Conservation (phyloP, 768 basidiomycete genomes). For the Xanthoconium stramineum region DNA sequence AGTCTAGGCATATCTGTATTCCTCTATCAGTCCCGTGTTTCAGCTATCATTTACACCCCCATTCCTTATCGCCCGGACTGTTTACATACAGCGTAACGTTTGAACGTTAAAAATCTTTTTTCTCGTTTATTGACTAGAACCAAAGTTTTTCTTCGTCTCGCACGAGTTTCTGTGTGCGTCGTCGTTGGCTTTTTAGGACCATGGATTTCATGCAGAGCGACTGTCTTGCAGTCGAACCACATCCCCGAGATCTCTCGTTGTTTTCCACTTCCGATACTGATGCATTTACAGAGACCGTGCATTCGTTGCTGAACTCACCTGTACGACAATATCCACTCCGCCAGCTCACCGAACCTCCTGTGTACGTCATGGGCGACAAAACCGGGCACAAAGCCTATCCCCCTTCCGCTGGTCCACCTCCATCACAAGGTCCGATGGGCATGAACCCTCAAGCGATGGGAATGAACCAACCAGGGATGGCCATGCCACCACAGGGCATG, state of each 20-base stretch:
- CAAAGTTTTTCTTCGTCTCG: background rate
- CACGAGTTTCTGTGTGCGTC: background rate
- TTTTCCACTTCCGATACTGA: constrained; percentile 13
- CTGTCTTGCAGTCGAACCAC: background rate
- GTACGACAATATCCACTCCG: constrained; percentile 72
- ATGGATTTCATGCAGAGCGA: background rate
- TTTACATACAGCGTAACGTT: background rate
- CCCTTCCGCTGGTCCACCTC: constrained; percentile 32
- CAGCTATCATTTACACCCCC: constrained; percentile 14
- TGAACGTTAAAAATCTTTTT: background rate
- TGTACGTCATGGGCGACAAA: constrained; percentile 73
- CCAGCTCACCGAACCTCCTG: constrained; percentile 57
- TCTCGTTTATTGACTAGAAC: background rate
- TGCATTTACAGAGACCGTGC: constrained; percentile 51
- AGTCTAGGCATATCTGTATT: constrained; percentile 29
- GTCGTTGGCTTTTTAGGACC: background rate
- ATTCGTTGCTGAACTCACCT: constrained; percentile 55
- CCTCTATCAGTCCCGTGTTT: constrained; percentile 14
- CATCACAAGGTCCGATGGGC: constrained; percentile 24
- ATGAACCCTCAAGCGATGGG: constrained; percentile 26
- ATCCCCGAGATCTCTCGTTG: background rate
- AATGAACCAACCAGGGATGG: constrained; percentile 24
- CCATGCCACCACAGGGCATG: constrained; percentile 25
- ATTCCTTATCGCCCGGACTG: constrained; percentile 8
- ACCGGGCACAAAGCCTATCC: constrained; percentile 62